These are phyloP conservation scores for Aspergillus proliferans DNA, from an alignment of 2,329 filamentous ascomycete species.

Conservation along the genomic window DNA sequence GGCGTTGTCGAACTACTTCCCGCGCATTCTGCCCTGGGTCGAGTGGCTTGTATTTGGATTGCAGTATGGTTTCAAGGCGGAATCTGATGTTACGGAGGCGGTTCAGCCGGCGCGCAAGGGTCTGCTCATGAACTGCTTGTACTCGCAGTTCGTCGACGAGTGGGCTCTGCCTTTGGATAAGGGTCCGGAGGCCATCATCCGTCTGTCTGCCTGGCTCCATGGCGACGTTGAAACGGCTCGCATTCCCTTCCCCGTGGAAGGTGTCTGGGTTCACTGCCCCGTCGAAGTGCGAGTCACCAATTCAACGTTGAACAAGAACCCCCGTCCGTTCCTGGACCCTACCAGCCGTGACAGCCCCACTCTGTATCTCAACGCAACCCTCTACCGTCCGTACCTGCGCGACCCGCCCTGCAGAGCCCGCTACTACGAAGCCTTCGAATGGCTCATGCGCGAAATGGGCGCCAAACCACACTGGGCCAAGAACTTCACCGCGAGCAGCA, in stretches of 20 bases:
- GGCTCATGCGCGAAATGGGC: constrained; percentile 78
- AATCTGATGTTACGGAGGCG: constrained; percentile 62
- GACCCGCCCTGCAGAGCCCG: constrained; percentile 70
- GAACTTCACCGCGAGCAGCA: constrained; percentile 63
- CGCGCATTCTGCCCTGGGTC: constrained; percentile 74
- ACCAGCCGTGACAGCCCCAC: constrained; percentile 63
- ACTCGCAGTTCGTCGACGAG: constrained; percentile 97
- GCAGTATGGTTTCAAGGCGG: constrained; percentile 80
- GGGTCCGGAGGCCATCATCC: constrained; percentile 77
- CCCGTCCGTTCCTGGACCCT: constrained; percentile 66
- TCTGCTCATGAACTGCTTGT: constrained; percentile 92
- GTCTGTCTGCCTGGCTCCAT: constrained; percentile 82
- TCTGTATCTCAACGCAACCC: constrained; percentile 81
- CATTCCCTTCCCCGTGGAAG: constrained; percentile 75
- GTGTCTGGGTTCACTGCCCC: constrained; percentile 79
- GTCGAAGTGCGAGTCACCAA: constrained; percentile 85
- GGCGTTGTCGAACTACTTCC: constrained; percentile 69
- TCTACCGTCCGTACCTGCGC: constrained; percentile 73
- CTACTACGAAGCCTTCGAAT: constrained; percentile 88
- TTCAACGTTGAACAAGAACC: constrained; percentile 47
- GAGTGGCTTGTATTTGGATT: constrained; percentile 97
- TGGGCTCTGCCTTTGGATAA: constrained; percentile 86
- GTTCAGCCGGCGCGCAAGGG: constrained; percentile 74
- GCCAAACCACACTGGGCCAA: constrained; percentile 88
- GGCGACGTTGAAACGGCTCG: constrained; percentile 61